Percentiles rank a stretch among this genome's conserved stretches.
phyloP scores from a whole-genome alignment of 2,329 filamentous ascomycete species.

The Verticillium zaregamsianum region DNA sequence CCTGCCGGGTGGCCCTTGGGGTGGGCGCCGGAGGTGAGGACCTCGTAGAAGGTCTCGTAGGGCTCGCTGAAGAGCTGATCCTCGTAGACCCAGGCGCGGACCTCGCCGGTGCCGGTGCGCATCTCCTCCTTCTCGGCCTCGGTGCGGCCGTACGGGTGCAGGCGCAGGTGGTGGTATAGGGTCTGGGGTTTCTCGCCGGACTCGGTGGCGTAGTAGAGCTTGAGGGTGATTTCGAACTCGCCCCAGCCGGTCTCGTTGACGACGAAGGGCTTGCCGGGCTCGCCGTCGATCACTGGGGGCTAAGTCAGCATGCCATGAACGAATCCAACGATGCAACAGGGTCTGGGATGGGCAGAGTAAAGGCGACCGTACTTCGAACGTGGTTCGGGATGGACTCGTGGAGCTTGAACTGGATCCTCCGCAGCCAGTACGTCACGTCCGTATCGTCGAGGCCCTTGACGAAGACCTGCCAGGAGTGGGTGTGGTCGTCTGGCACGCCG shows the following conservation, averaged over 20 bases:
- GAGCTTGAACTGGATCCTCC: constrained; percentile 96
- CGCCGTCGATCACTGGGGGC: constrained; percentile 62
- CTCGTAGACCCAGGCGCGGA: constrained; percentile 81
- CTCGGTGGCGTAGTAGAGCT: constrained; percentile 87
- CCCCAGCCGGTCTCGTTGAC: constrained; percentile 95
- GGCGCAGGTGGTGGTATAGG: constrained; percentile 85
- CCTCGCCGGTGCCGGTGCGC: constrained; percentile 55
- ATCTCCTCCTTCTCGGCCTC: constrained; percentile 66
- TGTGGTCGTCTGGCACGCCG: constrained; percentile 82
- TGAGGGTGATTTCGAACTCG: constrained; percentile 94
- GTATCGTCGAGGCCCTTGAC: constrained; percentile 86
- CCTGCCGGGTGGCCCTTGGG: constrained; percentile 35
- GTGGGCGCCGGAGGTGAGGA: constrained; percentile 70
- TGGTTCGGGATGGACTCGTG: constrained; percentile 96
- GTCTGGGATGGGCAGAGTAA: background rate
- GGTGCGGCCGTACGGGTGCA: constrained; percentile 84
- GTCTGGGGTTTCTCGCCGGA: constrained; percentile 91
- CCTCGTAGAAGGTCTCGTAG: constrained; percentile 84
- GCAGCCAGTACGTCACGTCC: constrained; percentile 91
- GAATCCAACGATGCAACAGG: too few relatives aligned
- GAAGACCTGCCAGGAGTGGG: constrained; percentile 94
- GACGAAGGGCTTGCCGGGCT: constrained; percentile 66
- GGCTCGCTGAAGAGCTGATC: constrained; percentile 98
- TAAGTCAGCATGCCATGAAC: constrained; percentile 10
- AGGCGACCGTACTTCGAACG: constrained; percentile 59